Evolutionary conservation across 495 filamentous ascomycete species (phyloP), one percentile per base, ranked within the genome.

Genomic region (Penicillium ochrochloron): DNA sequence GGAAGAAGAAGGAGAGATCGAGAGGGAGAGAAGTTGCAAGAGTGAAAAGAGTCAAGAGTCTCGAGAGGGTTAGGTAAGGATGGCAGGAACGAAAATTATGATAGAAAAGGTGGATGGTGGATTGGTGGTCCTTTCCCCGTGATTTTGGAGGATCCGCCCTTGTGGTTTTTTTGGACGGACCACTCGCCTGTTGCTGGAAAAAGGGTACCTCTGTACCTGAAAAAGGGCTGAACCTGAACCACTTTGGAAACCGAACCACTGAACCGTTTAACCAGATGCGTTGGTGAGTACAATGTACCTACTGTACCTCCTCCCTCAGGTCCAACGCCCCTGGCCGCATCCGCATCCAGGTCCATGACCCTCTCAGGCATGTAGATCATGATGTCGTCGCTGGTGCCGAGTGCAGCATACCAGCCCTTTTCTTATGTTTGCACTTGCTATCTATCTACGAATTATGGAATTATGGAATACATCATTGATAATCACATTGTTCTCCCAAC

Each of bases 301-400:
- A 27, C 41, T 44, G 17, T n/a, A 1, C 15, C 3, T 23, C 15
- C 3, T 23, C 34, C 34, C 17, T 42, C 44, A 14, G 17, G 10
- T 58, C 31, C 34, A 37, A 2, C 31, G 41, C 66, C 69, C 66
- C 66, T 71, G 69, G 66, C 69, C 63, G 69, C 66, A 71, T 69
- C 66, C 63, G 69, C 66, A 71, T 69, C 66, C 69, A 71, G 66
- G 56, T 65, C 61, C 63, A 62, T 50, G 50, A 25, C 50, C 54
- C 44, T 57, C 33, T 57, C 33, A 61, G 67, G 66, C 67, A 72
- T 72, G 70, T 66, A 72, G 70, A 72, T 72, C 70, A 72, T 72
- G 70, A 72, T 66, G 67, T 67, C 66, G 66, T 52, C 62, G 53
- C 62, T 35, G 11, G 46, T 37, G 39, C 57, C 41, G 57, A 33